Evolutionary conservation across 352 stramenopile species (phyloP), one percentile per base, ranked within the genome.

Genomic region (Elongisporangium undulatum): DNA sequence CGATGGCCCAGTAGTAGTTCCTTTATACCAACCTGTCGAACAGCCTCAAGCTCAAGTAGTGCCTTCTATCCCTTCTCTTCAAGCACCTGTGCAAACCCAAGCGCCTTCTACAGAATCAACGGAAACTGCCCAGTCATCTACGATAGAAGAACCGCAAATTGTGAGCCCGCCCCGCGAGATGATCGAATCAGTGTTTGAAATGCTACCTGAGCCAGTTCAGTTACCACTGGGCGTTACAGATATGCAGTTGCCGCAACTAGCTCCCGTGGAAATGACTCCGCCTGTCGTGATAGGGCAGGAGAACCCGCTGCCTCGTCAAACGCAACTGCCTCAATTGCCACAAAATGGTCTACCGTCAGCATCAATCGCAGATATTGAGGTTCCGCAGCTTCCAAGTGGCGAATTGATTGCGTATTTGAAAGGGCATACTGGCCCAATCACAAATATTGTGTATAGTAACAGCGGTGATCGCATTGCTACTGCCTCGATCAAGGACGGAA

Each of bases 401-500:
- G 78, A 89, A 21, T 77, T 80, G 6, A 75, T 87, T 51, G 76
- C 76, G 10, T 61, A 81, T 20, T 61, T 98, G 26, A 81, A 87
- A 56, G 95, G 90, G 3, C 95, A 98, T 72, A 85, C 94, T 48
- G 91, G 87, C 49, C 77, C 92, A n/a, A 92, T 98, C 38, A 98
- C 95, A 19, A 97, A 98, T 67, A 87, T 98, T 20, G 78, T 91
- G 19, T 98, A 98, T 64, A 98, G 91, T 51, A 72, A 91, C 60
- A 66, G 67, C 13, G 94, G 95, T 23, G 90, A 98, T 67, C 79
- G 88, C 8, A 85, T 99, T 61, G 77, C 97, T 4, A 98, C 94
- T 62, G 94, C 89, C 22, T 98, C 92, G 38, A 95, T 97, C 63
- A 96, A 97, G 64, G 96, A 98, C 63, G 96, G 95, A 49, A 79